phyloP scores from a whole-genome alignment of 306 rosid species.

The Styphnolobium japonicum region DNA sequence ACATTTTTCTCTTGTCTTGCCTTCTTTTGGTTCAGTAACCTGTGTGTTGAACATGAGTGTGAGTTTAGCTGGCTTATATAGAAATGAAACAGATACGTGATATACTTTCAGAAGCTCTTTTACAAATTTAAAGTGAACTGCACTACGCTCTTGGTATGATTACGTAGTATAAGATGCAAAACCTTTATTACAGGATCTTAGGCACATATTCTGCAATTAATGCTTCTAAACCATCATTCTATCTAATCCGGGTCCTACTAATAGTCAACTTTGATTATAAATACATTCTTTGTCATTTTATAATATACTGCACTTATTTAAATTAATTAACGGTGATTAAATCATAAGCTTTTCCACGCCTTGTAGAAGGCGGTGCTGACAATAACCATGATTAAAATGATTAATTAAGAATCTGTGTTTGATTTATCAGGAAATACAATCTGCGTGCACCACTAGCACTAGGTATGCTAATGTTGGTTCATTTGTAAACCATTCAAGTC shows the following conservation, averaged over 20 bases:
- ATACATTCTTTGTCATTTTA: background rate
- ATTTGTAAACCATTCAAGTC: conserved; percentile 14
- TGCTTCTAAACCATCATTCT: conserved; percentile 25
- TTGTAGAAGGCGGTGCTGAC: conserved; percentile 36
- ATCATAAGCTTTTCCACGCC: conserved; percentile 36
- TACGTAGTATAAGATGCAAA: conserved; percentile 3
- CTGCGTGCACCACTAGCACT: conserved; percentile 9
- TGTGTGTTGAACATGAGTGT: conserved; percentile 1
- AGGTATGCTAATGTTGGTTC: conserved; percentile 16
- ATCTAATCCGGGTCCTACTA: conserved; percentile 29
- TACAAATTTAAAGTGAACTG: background rate
- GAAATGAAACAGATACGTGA: conserved; percentile 4
- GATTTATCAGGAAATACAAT: background rate
- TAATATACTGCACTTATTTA: background rate
- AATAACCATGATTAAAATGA: conserved; percentile 29
- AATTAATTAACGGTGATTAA: conserved; percentile 7
- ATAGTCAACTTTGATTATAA: conserved; percentile 23
- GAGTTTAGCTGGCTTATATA: conserved; percentile 47
- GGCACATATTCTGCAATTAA: conserved; percentile 30
- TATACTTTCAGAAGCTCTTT: background rate
- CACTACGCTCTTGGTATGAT: conserved; percentile 34
- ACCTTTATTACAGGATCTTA: conserved; percentile 34
- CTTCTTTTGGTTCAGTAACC: background rate
- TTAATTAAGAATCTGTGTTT: conserved; percentile 7
- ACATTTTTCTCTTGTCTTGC: conserved; percentile 38